Percentiles rank a stretch among this genome's conserved stretches.
Conservation (phyloP, 2,329 filamentous ascomycete genomes). For the Chaetomium olivaceum region DNA sequence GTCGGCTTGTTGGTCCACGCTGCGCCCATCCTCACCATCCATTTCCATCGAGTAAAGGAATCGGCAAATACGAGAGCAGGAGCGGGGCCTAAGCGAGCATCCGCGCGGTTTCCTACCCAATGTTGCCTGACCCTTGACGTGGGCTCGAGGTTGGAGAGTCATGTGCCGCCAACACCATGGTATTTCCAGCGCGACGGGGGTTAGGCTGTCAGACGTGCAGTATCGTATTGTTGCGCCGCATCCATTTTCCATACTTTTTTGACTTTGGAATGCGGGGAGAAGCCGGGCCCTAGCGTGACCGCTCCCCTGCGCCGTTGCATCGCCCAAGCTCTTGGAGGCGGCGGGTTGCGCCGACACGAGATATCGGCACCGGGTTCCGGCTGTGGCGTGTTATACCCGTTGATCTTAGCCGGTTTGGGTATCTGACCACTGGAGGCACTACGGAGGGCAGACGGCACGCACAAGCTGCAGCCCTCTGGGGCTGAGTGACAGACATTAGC, state of each 20-base stretch:
- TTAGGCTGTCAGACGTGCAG: neutral
- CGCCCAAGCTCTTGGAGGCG: neutral
- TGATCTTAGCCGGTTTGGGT: constrained; percentile 10
- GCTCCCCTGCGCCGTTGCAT: constrained; percentile 9
- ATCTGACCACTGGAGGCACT: neutral
- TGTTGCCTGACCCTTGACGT: constrained; percentile 4
- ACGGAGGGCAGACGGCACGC: neutral
- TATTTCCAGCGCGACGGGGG: neutral
- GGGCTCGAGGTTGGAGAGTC: neutral
- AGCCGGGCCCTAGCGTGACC: neutral
- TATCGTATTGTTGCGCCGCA: neutral
- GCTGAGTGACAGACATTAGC: neutral
- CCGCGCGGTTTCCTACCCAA: constrained; percentile 1
- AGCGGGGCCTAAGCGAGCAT: neutral
- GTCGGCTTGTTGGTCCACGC: neutral
- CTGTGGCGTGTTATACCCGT: neutral
- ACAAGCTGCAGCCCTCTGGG: constrained; percentile 5
- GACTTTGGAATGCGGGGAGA: constrained; percentile 8
- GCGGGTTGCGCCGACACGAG: constrained; percentile 5
- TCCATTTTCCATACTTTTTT: neutral
- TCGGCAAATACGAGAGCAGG: constrained; percentile 16
- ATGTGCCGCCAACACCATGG: constrained; percentile 6
- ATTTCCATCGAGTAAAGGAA: constrained; percentile 11
- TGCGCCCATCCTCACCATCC: neutral
- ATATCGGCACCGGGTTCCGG: constrained; percentile 5